phyloP scores from a whole-genome alignment of 176 grass and related monocot species.

The Ensete glaucum region DNA sequence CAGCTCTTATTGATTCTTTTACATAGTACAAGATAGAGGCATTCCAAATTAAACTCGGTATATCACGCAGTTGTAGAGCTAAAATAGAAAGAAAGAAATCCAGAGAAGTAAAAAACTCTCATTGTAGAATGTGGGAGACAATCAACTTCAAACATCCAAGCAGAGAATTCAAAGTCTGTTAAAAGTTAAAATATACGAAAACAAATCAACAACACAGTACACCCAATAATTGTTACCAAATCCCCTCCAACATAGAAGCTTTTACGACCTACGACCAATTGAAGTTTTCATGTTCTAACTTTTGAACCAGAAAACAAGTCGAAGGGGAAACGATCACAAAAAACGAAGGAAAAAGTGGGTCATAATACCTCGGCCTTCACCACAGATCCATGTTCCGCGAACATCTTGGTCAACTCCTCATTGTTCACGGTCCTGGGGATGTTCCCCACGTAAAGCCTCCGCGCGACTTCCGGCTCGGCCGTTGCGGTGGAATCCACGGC shows the following conservation, averaged over 20 bases:
- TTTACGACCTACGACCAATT: not conserved
- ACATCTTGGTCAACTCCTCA: slow-evolving; percentile 62
- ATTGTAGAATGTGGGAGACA: too few species aligned
- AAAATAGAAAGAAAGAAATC: too few species aligned
- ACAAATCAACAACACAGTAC: not conserved
- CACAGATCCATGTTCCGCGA: slow-evolving; percentile 62
- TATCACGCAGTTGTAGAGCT: too few species aligned
- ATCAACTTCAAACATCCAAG: too few species aligned
- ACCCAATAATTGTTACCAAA: not conserved
- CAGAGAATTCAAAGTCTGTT: too few species aligned
- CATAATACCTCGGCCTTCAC: slow-evolving; percentile 64
- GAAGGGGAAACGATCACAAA: not conserved
- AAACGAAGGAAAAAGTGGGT: not conserved
- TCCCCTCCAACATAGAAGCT: not conserved
- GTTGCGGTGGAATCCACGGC: slow-evolving; percentile 23
- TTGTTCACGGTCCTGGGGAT: slow-evolving; percentile 71
- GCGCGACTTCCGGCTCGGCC: slow-evolving; percentile 33
- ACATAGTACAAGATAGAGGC: too few species aligned
- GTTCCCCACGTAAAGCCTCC: slow-evolving; percentile 89
- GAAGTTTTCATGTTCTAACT: not conserved
- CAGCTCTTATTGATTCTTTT: too few species aligned
- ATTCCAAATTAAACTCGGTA: too few species aligned
- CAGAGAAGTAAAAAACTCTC: too few species aligned
- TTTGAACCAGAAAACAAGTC: not conserved
- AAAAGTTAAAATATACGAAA: not conserved